Conservation (phyloP, 2,329 filamentous ascomycete species). For the Orbilia brochopaga region DNA sequence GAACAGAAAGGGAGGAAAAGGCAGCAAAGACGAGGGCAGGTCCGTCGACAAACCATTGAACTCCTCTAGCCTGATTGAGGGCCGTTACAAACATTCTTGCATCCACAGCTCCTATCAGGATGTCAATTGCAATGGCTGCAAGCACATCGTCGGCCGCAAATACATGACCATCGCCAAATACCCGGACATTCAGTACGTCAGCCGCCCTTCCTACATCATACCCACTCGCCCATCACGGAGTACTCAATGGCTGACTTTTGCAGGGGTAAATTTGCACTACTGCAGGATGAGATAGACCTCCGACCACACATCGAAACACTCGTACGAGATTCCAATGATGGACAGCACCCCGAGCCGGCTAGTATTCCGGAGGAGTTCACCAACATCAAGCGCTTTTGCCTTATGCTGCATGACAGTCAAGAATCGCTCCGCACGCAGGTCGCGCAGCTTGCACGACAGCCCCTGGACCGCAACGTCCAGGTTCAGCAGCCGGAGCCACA, state of each 20-base stretch:
- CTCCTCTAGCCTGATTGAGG: not conserved
- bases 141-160: slow-evolving; percentile 20
- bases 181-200: slow-evolving; percentile 20
- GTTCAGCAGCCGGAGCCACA: not conserved
- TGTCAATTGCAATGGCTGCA: slow-evolving; percentile 16
- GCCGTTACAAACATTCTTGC: not conserved
- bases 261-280: slow-evolving; percentile 19
- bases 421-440: slow-evolving; percentile 19
- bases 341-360: not conserved
- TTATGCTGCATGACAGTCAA: slow-evolving; percentile 29
- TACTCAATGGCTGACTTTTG: not conserved
- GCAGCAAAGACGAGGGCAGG: slow-evolving; percentile 13
- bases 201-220: not conserved
- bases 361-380: slow-evolving; percentile 33
- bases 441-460: slow-evolving; percentile 3
- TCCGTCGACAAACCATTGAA: not conserved
- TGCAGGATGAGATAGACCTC: slow-evolving; percentile 2
- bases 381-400: slow-evolving; percentile 32
- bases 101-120: slow-evolving; percentile 2
- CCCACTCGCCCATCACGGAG: not conserved
- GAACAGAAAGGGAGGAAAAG: slow-evolving; percentile 6
- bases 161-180: slow-evolving; percentile 15
- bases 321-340: not conserved
- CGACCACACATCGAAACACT: not conserved
- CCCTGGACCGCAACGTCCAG: not conserved